Evolutionary conservation across 495 filamentous ascomycete genomes (phyloP).

Genomic region (Neurospora sp.): DNA sequence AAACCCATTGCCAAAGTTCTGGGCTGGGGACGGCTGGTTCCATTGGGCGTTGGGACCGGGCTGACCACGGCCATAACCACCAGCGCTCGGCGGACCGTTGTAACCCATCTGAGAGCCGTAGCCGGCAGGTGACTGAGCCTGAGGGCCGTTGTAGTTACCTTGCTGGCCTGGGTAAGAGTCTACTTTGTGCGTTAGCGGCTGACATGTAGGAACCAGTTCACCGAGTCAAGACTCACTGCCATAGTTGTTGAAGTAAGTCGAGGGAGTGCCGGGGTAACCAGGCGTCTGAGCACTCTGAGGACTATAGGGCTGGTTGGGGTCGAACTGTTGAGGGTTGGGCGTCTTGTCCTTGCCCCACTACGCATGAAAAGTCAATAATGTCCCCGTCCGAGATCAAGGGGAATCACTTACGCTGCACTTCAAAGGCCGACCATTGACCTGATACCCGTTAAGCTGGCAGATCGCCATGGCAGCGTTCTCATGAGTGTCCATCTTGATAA

Average conservation of each 20-base stretch:
- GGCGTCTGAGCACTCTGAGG: conserved; percentile 48
- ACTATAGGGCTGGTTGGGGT: conserved; percentile 70
- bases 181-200: conserved; percentile 17
- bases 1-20: conserved; percentile 50
- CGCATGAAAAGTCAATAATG: conserved; percentile 17
- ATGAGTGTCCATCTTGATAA: conserved; percentile 98
- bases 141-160: conserved; percentile 39
- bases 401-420: conserved; percentile 74
- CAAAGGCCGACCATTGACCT: conserved; percentile 91
- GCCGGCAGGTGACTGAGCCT: conserved; percentile 48
- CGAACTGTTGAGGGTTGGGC: conserved; percentile 64
- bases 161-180: conserved; percentile 43
- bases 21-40: conserved; percentile 50
- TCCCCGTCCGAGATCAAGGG: neutral
- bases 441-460: conserved; percentile 92
- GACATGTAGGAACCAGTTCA: conserved; percentile 2
- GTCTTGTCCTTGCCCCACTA: conserved; percentile 99
- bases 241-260: conserved; percentile 91
- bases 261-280: conserved; percentile 60
- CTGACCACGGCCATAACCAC: conserved; percentile 76
- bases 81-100: conserved; percentile 57
- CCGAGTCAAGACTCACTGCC: conserved; percentile 47
- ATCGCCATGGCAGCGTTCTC: conserved; percentile 98
- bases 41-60: conserved; percentile 64
- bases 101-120: conserved; percentile 55